phyloP scores from a whole-genome alignment of 257 asterid genomes.

The Eustoma russellianum region DNA sequence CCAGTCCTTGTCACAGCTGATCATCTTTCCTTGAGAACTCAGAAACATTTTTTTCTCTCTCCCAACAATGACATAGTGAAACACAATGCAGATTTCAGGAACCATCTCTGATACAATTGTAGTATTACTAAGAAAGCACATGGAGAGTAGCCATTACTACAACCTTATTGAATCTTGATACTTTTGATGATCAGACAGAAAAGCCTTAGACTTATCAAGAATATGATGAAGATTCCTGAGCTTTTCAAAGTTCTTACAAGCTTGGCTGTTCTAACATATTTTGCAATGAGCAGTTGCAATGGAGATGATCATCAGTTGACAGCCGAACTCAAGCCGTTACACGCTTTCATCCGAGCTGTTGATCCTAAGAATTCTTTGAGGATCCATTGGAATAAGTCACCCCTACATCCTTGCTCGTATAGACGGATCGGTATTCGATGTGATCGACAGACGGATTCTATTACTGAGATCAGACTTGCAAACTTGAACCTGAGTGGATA shows the following conservation, averaged over 20 bases:
- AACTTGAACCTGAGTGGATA: constrained; percentile 17
- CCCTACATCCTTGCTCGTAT: constrained; percentile 12
- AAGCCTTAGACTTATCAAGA: not conserved
- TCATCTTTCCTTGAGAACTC: too few relatives aligned
- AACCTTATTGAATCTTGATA: not conserved
- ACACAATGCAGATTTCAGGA: too few relatives aligned
- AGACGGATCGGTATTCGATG: constrained; percentile 13
- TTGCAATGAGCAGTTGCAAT: constrained; percentile 12
- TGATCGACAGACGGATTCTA: not conserved
- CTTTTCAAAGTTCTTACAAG: constrained; percentile 11
- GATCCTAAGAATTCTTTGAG: constrained; percentile 19
- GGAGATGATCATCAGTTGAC: constrained; percentile 1
- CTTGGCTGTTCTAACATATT: not conserved
- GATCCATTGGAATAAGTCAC: constrained; percentile 2
- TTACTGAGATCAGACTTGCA: constrained; percentile 11
- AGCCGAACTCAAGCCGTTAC: constrained; percentile 10
- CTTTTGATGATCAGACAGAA: not conserved
- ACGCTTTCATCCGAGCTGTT: constrained; percentile 14
- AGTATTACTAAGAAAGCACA: too few relatives aligned
- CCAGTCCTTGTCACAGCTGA: too few relatives aligned
- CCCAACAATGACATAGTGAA: too few relatives aligned
- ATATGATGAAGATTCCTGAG: not conserved
- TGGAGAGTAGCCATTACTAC: too few relatives aligned
- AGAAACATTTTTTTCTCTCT: too few relatives aligned
- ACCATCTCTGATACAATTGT: too few relatives aligned